Conservation (phyloP, 1,284 basidiomycete genomes). For the Xanthoconium separans region DNA sequence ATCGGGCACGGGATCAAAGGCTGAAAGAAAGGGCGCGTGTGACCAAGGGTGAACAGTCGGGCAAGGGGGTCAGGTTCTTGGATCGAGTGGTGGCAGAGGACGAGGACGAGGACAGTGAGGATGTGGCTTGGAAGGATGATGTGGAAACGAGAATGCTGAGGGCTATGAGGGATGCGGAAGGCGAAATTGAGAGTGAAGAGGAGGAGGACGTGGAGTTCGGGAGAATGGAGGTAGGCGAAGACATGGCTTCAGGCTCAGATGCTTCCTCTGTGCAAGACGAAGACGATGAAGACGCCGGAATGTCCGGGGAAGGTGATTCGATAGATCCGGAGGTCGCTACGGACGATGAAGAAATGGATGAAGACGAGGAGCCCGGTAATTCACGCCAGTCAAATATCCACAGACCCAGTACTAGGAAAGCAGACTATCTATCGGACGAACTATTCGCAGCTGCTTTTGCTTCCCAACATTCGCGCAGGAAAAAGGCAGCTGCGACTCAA, state of each 20-base stretch:
- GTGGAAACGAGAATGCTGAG: slow-evolving; percentile 37
- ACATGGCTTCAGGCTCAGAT: slow-evolving; percentile 13
- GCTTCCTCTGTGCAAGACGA: slow-evolving; percentile 10
- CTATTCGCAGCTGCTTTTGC: slow-evolving; percentile 49
- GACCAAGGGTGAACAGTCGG: slow-evolving; percentile 22
- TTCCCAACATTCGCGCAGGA: slow-evolving; percentile 24
- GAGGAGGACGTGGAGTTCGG: slow-evolving; percentile 12
- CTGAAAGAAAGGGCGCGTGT: slow-evolving; percentile 46
- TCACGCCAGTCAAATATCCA: slow-evolving; percentile 1
- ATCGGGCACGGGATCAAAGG: slow-evolving; percentile 43
- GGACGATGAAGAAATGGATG: slow-evolving; percentile 22
- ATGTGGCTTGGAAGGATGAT: not conserved
- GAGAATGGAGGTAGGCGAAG: slow-evolving; percentile 14
- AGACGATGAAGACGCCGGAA: slow-evolving; percentile 18
- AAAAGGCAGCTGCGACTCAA: slow-evolving; percentile 11
- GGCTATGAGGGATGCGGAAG: slow-evolving; percentile 43
- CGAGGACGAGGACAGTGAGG: slow-evolving; percentile 14
- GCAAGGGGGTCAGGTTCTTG: slow-evolving; percentile 9
- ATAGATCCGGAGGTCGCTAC: slow-evolving; percentile 10
- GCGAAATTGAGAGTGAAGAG: slow-evolving; percentile 24
- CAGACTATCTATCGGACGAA: slow-evolving; percentile 48
- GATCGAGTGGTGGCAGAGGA: slow-evolving; percentile 8
- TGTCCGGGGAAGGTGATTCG: slow-evolving; percentile 3
- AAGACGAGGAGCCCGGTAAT: not conserved
- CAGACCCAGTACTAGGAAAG: slow-evolving; percentile 14